A percentile compares a stretch with the other conserved stretches of the same genome.
These are phyloP conservation scores for Pachysandra terminalis DNA, from an alignment of 164 flowering plant genomes.

Conservation along the genomic window DNA sequence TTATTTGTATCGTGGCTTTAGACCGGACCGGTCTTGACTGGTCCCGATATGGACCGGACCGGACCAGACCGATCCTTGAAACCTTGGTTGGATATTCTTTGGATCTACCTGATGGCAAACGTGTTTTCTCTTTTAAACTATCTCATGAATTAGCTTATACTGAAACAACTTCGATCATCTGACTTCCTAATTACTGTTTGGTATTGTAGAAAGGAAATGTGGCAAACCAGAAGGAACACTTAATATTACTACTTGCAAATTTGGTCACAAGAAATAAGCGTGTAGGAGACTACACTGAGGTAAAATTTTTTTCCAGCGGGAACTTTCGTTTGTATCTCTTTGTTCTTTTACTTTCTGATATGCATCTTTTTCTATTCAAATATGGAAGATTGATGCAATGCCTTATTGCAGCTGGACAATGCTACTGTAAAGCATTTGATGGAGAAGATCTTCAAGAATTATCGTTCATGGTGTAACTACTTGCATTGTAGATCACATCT, in stretches of 20 bases:
- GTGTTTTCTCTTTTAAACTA: neutral
- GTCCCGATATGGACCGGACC: too few relatives aligned
- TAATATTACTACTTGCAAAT: constrained; percentile 91
- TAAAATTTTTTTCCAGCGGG: constrained; percentile 16
- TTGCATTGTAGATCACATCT: constrained; percentile 51
- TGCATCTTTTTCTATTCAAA: neutral
- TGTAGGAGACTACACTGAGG: constrained; percentile 38
- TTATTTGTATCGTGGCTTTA: too few relatives aligned
- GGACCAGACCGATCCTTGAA: too few relatives aligned
- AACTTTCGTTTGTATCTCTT: neutral
- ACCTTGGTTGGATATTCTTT: neutral
- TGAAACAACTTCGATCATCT: neutral
- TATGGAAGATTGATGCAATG: constrained; percentile 8
- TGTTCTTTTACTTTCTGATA: neutral
- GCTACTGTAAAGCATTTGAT: constrained; percentile 46
- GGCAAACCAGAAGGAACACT: constrained; percentile 96
- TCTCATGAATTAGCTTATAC: neutral
- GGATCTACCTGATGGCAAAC: neutral
- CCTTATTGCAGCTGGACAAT: constrained; percentile 49
- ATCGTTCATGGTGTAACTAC: constrained; percentile 85
- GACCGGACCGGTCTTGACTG: too few relatives aligned
- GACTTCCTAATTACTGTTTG: constrained; percentile 9
- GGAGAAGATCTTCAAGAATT: constrained; percentile 78
- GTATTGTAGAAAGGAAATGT: constrained; percentile 88
- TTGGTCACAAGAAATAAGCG: constrained; percentile 50